These are phyloP conservation scores for Sistotremastrum niveocremeum DNA, from an alignment of 768 basidiomycete species.

Conservation along the genomic window DNA sequence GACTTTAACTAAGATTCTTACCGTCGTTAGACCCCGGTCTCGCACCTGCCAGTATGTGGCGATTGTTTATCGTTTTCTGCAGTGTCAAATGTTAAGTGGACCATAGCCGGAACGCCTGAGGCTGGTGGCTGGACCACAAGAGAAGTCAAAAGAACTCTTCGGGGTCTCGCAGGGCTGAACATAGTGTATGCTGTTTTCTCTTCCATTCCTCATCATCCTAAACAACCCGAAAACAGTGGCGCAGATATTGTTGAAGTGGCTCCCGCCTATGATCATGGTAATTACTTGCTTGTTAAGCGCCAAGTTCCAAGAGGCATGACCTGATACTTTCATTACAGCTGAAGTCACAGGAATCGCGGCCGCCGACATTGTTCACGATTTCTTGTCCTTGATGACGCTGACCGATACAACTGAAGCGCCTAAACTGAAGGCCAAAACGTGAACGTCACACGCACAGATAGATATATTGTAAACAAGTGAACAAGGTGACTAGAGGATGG, in stretches of 20 bases:
- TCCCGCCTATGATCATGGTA: slow-evolving; percentile 61
- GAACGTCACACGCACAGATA: neutral
- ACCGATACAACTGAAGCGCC: slow-evolving; percentile 24
- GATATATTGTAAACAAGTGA: too few species aligned
- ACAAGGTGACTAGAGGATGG: too few species aligned
- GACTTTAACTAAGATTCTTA: neutral
- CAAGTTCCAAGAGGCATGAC: neutral
- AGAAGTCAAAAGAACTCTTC: slow-evolving; percentile 67
- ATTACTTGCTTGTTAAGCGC: slow-evolving; percentile 7
- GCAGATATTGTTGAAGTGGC: slow-evolving; percentile 65
- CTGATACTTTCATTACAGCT: slow-evolving; percentile 21
- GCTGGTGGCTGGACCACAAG: slow-evolving; percentile 76
- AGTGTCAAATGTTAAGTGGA: neutral
- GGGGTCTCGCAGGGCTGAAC: slow-evolving; percentile 67
- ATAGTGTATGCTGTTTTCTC: slow-evolving; percentile 44
- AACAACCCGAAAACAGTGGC: slow-evolving; percentile 27
- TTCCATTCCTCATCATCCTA: neutral
- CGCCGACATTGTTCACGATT: slow-evolving; percentile 56
- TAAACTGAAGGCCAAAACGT: slow-evolving; percentile 18
- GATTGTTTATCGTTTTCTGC: neutral
- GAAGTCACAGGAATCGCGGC: slow-evolving; percentile 59
- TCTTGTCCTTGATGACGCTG: slow-evolving; percentile 42
- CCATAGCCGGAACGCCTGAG: slow-evolving; percentile 68
- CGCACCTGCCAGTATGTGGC: slow-evolving; percentile 58
- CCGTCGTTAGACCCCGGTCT: slow-evolving; percentile 50